phyloP scores from a whole-genome alignment of 2,329 filamentous ascomycete species.

The Phaeoacremonium minimum region DNA sequence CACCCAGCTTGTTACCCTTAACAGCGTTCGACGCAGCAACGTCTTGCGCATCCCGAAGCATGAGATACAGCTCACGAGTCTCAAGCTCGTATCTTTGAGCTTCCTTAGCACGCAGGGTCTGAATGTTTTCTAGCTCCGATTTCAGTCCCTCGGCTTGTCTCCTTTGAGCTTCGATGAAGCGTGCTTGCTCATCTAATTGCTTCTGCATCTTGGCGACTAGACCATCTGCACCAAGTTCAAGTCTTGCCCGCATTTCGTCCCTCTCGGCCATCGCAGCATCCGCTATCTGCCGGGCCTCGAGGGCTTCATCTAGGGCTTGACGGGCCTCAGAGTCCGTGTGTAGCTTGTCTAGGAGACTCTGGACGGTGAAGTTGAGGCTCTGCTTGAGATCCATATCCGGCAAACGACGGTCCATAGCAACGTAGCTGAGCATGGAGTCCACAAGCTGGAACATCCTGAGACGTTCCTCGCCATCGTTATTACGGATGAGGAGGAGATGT shows the following conservation, averaged over 20 bases:
- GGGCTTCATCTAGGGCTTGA: conserved; percentile 84
- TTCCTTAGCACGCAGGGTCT: conserved; percentile 82
- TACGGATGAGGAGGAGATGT: conserved; percentile 86
- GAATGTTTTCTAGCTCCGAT: conserved; percentile 81
- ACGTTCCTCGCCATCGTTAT: conserved; percentile 88
- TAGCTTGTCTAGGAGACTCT: conserved; percentile 89
- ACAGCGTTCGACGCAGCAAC: conserved; percentile 81
- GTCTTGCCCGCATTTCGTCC: conserved; percentile 85
- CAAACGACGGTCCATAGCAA: conserved; percentile 92
- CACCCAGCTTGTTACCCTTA: conserved; percentile 51
- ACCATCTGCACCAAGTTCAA: conserved; percentile 90
- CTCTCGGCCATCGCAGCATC: conserved; percentile 94
- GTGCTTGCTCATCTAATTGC: conserved; percentile 87
- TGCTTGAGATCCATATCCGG: conserved; percentile 98
- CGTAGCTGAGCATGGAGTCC: conserved; percentile 98
- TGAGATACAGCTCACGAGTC: conserved; percentile 93
- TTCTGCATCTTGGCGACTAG: conserved; percentile 89
- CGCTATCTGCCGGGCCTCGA: conserved; percentile 87
- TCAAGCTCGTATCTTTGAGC: conserved; percentile 93
- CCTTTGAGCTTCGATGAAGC: conserved; percentile 83
- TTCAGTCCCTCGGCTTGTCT: conserved; percentile 86
- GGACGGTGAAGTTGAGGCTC: conserved; percentile 94
- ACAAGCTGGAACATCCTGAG: conserved; percentile 96
- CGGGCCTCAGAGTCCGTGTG: conserved; percentile 95
- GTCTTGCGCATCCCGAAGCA: conserved; percentile 96